Base-by-base conservation (phyloP, 2,329 filamentous ascomycete species). In the Alternaria gansuensis region DNA sequence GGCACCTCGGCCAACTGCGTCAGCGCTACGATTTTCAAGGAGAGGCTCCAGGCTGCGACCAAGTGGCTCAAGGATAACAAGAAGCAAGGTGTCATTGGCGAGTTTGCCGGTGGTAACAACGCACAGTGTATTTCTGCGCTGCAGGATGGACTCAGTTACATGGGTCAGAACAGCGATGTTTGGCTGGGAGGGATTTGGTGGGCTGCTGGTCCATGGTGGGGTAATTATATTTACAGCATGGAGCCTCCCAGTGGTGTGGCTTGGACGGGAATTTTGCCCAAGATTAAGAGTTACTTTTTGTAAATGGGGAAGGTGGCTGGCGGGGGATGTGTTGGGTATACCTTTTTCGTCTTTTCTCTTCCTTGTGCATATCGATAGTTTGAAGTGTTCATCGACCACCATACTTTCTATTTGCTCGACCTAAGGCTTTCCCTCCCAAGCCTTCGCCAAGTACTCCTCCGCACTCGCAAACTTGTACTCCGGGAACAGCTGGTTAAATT, bases 181-280 rank as follows among this genome's bases (percentile, higher is more conserved):
- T 85, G 85, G 84, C 73, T 71, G 33, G 84, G 84, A 11, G 82
- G 79, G 0, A 48, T 82, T 0, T 86, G 82, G 82, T 86, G 84
- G 84, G 81, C 81, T 29, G 84, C 82, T 23, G 84, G 84, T 0
- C 84, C 84, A 2, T 86, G 81, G 74, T 77, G 81, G 82, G 80
- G 68, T 0, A 68, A 76, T 54, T 84, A 84, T 56, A 81, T 83
- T 43, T 84, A 75, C 51, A 77, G 68, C 44, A 79, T 85, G 67
- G 84, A 86, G 76, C 83, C 84, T 0, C 71, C 78, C 6, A 75
- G 55, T 60, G 82, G 82, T 0, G 60, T 67, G 14, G 82, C 79
- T 5, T 84, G 81, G 72, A 68, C 34, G 11, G 60, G 49, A 5
- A 62, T 77, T 2, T 54, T 77, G 58, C 74, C 75, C 2, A 63